Percentiles rank a stretch among this genome's conserved stretches.
Evolutionary conservation across 2,329 filamentous ascomycete species (phyloP).

Genomic region (Colletotrichum sp.): DNA sequence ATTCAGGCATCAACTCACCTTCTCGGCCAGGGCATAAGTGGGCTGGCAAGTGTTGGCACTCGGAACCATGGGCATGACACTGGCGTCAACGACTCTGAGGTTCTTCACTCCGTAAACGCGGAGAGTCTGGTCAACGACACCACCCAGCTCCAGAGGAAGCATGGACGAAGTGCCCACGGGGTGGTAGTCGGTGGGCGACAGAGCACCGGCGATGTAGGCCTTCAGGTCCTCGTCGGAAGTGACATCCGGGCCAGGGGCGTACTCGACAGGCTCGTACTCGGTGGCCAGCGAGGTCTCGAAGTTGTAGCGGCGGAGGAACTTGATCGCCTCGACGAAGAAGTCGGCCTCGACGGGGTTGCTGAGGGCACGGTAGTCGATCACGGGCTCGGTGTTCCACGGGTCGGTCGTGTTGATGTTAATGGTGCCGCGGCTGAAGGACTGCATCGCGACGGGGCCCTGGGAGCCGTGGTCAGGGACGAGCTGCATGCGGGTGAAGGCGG

Average conservation of each 20-base stretch:
- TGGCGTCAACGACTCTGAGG: conserved; percentile 32
- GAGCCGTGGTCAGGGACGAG: conserved; percentile 23
- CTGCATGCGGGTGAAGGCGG: conserved; percentile 35
- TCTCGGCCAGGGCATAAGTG: conserved; percentile 40
- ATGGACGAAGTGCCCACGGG: conserved; percentile 53
- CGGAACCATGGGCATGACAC: conserved; percentile 32
- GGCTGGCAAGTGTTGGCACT: conserved; percentile 36
- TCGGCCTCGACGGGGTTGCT: conserved; percentile 42
- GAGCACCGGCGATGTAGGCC: conserved; percentile 18
- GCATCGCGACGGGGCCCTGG: conserved; percentile 29
- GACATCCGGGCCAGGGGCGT: conserved; percentile 32
- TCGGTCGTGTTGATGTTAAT: conserved; percentile 43
- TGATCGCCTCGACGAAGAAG: conserved; percentile 40
- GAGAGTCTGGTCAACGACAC: conserved; percentile 34
- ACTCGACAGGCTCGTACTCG: conserved; percentile 34
- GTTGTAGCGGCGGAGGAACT: conserved; percentile 38
- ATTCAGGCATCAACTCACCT: conserved; percentile 18
- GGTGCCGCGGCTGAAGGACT: conserved; percentile 39
- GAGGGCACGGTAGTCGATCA: conserved; percentile 43
- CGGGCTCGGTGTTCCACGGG: conserved; percentile 36
- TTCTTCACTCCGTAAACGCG: conserved; percentile 32
- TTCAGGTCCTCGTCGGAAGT: conserved; percentile 37
- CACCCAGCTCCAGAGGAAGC: conserved; percentile 43
- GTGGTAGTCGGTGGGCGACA: conserved; percentile 41
- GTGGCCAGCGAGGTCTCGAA: conserved; percentile 39